These are phyloP conservation scores for Aspergillus sclerotioniger DNA, from an alignment of 495 filamentous ascomycete genomes.

Conservation along the genomic window DNA sequence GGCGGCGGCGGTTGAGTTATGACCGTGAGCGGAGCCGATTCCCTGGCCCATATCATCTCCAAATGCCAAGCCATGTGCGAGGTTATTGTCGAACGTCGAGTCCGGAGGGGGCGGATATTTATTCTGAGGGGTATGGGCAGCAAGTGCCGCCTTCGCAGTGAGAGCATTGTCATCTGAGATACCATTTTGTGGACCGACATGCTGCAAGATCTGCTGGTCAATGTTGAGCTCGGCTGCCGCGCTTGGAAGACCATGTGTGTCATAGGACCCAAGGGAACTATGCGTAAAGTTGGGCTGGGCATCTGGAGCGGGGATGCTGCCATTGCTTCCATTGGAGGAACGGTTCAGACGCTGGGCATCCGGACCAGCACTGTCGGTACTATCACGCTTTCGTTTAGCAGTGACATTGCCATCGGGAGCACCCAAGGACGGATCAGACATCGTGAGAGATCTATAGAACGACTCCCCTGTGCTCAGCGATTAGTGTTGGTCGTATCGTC, in stretches of 20 bases:
- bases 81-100: conserved; percentile 41
- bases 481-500: conserved; percentile 22
- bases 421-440: conserved; percentile 44
- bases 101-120: conserved; percentile 48
- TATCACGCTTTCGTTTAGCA: conserved; percentile 48
- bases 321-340: conserved; percentile 47
- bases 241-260: conserved; percentile 36
- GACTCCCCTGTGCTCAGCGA: neutral
- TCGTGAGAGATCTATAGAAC: conserved; percentile 17
- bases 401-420: conserved; percentile 35
- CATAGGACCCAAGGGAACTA: conserved; percentile 37
- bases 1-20: conserved; percentile 49
- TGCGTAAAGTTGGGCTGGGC: conserved; percentile 42
- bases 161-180: conserved; percentile 47
- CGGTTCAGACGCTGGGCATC: conserved; percentile 45
- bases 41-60: conserved; percentile 46
- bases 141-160: conserved; percentile 48
- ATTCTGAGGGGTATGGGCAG: conserved; percentile 43
- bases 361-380: conserved; percentile 42
- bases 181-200: conserved; percentile 47
- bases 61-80: conserved; percentile 42
- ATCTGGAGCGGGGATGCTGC: conserved; percentile 38
- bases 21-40: conserved; percentile 37
- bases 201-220: conserved; percentile 50
- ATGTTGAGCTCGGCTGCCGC: conserved; percentile 43